Conservation (phyloP, 2,329 filamentous ascomycete species). For the Cladophialophora psammophila region DNA sequence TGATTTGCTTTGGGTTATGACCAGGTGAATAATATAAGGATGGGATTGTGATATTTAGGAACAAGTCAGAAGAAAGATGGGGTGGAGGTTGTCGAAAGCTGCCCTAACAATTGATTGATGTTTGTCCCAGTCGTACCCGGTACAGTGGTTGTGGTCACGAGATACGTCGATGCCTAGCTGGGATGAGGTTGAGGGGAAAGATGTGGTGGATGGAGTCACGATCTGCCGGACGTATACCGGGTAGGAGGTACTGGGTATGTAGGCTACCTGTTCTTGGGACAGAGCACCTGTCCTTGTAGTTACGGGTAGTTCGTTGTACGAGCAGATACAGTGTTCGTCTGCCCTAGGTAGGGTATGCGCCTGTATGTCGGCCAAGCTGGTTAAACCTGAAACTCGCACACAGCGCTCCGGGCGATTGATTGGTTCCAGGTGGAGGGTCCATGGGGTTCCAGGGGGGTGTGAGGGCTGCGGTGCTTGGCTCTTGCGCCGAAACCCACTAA, state of each 20-base stretch:
- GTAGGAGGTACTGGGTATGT: not conserved
- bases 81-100: not conserved
- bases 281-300: too few relatives aligned
- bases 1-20: not conserved
- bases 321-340: not conserved
- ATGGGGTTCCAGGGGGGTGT: slow-evolving; percentile 4
- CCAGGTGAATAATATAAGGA: not conserved
- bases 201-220: not conserved
- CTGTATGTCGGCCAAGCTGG: not conserved
- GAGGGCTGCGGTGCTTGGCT: slow-evolving; percentile 3
- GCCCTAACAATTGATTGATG: not conserved
- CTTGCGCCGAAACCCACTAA: slow-evolving; percentile 8
- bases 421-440: not conserved
- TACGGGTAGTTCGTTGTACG: not conserved
- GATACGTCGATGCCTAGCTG: too few relatives aligned
- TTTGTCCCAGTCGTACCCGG: not conserved
- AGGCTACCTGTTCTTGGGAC: not conserved
- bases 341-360: not conserved
- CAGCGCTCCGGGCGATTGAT: not conserved
- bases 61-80: not conserved
- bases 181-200: not conserved
- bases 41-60: not conserved
- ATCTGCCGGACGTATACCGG: not conserved
- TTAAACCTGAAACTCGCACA: slow-evolving; percentile 1
- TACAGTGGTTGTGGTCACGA: not conserved